phyloP scores from a whole-genome alignment of 768 basidiomycete genomes.

The Podaxis rugospora region DNA sequence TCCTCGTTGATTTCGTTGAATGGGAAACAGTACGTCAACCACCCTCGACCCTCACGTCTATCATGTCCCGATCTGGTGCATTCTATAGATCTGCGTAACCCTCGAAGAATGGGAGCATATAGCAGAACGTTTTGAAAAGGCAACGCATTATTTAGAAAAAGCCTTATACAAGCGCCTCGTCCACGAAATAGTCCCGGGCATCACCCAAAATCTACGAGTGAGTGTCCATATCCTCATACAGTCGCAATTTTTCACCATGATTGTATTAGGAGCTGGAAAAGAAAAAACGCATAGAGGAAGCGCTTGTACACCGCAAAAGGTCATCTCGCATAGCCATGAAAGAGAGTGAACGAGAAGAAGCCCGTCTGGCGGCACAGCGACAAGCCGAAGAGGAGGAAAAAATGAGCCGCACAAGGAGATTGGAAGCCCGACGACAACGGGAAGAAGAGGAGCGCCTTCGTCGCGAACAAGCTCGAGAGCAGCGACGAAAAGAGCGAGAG shows the following conservation, averaged over 20 bases:
- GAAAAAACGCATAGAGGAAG: slow-evolving; percentile 64
- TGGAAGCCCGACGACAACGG: slow-evolving; percentile 51
- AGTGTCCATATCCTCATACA: slow-evolving; percentile 13
- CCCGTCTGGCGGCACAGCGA: slow-evolving; percentile 51
- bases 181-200: slow-evolving; percentile 64
- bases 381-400: slow-evolving; percentile 68
- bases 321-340: slow-evolving; percentile 84
- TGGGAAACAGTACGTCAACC: slow-evolving; percentile 79
- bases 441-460: slow-evolving; percentile 51
- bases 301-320: slow-evolving; percentile 81
- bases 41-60: not conserved
- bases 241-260: not conserved
- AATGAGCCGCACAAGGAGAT: slow-evolving; percentile 54
- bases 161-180: slow-evolving; percentile 66
- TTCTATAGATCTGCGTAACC: slow-evolving; percentile 70
- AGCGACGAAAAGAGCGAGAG: slow-evolving; percentile 45
- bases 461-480: slow-evolving; percentile 60
- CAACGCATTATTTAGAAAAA: slow-evolving; percentile 78
- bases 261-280: slow-evolving; percentile 55
- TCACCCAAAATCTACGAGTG: slow-evolving; percentile 66
- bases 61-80: not conserved
- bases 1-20: slow-evolving; percentile 53
- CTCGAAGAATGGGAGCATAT: slow-evolving; percentile 84
- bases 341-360: slow-evolving; percentile 77
- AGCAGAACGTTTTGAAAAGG: slow-evolving; percentile 68